These are phyloP conservation scores for Xylaria scruposa DNA, from an alignment of 495 filamentous ascomycete genomes.

Conservation along the genomic window DNA sequence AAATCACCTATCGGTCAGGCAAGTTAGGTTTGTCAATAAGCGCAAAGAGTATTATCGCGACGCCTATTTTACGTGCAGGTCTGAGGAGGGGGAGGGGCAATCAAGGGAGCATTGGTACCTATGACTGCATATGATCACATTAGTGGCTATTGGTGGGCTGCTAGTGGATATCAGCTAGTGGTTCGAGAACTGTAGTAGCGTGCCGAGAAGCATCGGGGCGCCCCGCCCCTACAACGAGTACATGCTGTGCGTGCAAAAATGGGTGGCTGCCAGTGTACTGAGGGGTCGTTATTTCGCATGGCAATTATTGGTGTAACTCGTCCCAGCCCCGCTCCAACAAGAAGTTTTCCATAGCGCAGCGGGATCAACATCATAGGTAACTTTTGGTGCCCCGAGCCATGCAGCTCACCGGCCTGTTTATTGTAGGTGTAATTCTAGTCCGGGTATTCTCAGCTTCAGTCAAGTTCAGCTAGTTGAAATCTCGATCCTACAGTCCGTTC, in stretches of 20 bases:
- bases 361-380: slow-evolving; percentile 4
- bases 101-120: slow-evolving; percentile 10
- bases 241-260: not conserved
- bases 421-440: not conserved
- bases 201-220: not conserved
- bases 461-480: not conserved
- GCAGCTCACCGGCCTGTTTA: not conserved
- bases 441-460: not conserved
- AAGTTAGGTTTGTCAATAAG: not conserved
- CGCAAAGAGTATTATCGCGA: slow-evolving; percentile 10
- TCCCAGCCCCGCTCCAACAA: slow-evolving; percentile 15
- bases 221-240: not conserved
- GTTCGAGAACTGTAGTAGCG: slow-evolving; percentile 15
- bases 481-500: slow-evolving; percentile 7
- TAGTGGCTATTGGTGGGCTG: slow-evolving; percentile 2
- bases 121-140: slow-evolving; percentile 24
- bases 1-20: not conserved
- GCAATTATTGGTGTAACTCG: slow-evolving; percentile 20
- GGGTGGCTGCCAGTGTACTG: slow-evolving; percentile 13
- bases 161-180: slow-evolving; percentile 7
- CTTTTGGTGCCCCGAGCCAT: not conserved
- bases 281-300: slow-evolving; percentile 19
- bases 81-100: slow-evolving; percentile 25
- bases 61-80: not conserved
- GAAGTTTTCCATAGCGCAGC: slow-evolving; percentile 5